Percentiles rank a stretch among this genome's conserved stretches.
Evolutionary conservation across 2,329 filamentous ascomycete species (phyloP).

Genomic region (Aulographum hederae): DNA sequence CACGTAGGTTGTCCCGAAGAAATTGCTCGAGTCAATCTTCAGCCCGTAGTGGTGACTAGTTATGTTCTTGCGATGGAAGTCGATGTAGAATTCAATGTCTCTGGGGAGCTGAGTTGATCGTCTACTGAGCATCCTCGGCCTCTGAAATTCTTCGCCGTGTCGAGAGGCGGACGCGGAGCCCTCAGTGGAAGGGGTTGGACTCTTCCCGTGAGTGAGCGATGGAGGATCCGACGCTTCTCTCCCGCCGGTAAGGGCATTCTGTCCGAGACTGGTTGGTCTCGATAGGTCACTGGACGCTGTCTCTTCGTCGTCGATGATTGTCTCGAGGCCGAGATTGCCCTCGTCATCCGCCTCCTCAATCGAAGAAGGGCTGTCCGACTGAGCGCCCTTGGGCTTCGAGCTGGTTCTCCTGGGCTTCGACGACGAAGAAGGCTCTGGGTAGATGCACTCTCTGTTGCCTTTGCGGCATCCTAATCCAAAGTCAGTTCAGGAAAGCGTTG

Average conservation of each 20-base stretch:
- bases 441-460: conserved; percentile 76
- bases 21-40: conserved; percentile 50
- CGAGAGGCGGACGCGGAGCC: conserved; percentile 19
- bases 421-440: conserved; percentile 52
- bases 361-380: conserved; percentile 22
- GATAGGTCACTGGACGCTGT: conserved; percentile 10
- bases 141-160: conserved; percentile 12
- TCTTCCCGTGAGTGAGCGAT: conserved; percentile 22
- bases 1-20: conserved; percentile 55
- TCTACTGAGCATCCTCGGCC: conserved; percentile 8
- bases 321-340: conserved; percentile 20
- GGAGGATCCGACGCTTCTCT: conserved; percentile 4
- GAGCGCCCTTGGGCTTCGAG: conserved; percentile 24
- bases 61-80: conserved; percentile 61
- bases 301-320: conserved; percentile 28
- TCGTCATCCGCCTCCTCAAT: conserved; percentile 23
- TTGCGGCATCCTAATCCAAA: conserved; percentile 57
- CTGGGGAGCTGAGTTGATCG: conserved; percentile 31
- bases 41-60: conserved; percentile 71
- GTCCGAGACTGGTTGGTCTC: not conserved
- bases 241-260: not conserved
- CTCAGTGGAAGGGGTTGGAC: conserved; percentile 34
- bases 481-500: conserved; percentile 4
- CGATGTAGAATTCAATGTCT: conserved; percentile 61
- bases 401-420: conserved; percentile 27